Evolutionary conservation across 495 filamentous ascomycete species (phyloP).

Genomic region (Lasiosphaeriaceae sp.): DNA sequence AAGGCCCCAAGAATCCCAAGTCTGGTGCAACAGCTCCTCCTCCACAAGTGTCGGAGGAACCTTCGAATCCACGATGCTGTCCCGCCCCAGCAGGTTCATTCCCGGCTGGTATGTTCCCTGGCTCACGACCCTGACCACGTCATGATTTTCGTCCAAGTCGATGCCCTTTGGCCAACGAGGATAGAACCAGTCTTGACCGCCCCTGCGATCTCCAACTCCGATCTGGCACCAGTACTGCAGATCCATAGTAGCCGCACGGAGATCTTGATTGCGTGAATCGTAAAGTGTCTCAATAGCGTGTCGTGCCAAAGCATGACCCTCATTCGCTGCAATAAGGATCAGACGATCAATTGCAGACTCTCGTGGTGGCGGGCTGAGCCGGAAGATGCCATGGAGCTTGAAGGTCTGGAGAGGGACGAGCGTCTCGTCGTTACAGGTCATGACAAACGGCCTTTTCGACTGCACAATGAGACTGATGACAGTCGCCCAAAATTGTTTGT

Average conservation of each 20-base stretch:
- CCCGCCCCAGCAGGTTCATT: constrained; percentile 73
- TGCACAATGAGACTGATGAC: constrained; percentile 70
- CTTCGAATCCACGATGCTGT: constrained; percentile 32
- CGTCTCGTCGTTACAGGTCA: constrained; percentile 90
- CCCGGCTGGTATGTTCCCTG: constrained; percentile 69
- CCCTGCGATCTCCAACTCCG: constrained; percentile 81
- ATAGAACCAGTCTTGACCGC: constrained; percentile 87
- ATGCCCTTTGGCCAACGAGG: constrained; percentile 65
- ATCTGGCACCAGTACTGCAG: constrained; percentile 97
- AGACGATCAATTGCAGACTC: constrained; percentile 76
- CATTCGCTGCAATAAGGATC: constrained; percentile 77
- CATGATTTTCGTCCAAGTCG: constrained; percentile 62
- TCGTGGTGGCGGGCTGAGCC: constrained; percentile 64
- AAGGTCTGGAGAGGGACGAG: constrained; percentile 67
- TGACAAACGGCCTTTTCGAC: constrained; percentile 85
- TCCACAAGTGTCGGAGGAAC: constrained; percentile 29
- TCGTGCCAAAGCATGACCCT: constrained; percentile 78
- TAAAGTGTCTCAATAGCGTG: constrained; percentile 67
- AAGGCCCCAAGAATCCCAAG: constrained; percentile 55
- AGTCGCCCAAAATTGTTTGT: constrained; percentile 90
- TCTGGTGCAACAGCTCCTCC: constrained; percentile 50
- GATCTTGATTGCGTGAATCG: constrained; percentile 59
- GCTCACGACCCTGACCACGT: constrained; percentile 75
- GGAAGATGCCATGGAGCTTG: constrained; percentile 77
- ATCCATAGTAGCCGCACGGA: constrained; percentile 80